A percentile compares a stretch with the other conserved stretches of the same genome.
Evolutionary conservation across 352 stramenopile species (phyloP).

Genomic region (Phytopythium vexans): DNA sequence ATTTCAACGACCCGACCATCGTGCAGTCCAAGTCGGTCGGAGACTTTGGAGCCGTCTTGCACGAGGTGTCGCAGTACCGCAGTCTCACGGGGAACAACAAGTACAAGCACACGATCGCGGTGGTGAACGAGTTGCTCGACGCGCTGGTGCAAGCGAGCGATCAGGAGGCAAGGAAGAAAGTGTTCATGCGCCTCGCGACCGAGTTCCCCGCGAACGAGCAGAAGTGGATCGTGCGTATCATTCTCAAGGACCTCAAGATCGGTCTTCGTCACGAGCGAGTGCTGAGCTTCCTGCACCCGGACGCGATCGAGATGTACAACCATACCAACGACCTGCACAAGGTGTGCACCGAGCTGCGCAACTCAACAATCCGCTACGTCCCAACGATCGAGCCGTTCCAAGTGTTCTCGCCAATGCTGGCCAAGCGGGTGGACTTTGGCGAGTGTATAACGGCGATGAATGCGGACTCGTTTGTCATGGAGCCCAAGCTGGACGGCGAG

Average conservation of each 20-base stretch:
- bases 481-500: conserved; percentile 84
- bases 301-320: conserved; percentile 86
- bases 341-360: conserved; percentile 67
- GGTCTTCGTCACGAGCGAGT: conserved; percentile 78
- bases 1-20: conserved; percentile 80
- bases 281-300: conserved; percentile 75
- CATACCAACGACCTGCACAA: conserved; percentile 83
- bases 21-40: conserved; percentile 78
- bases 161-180: conserved; percentile 34
- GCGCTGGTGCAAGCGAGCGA: conserved; percentile 37
- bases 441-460: conserved; percentile 75
- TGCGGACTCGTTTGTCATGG: conserved; percentile 71
- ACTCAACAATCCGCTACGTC: conserved; percentile 80
- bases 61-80: conserved; percentile 69
- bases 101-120: conserved; percentile 48
- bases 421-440: conserved; percentile 83
- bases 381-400: conserved; percentile 78
- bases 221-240: conserved; percentile 80
- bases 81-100: conserved; percentile 35
- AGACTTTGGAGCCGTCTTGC: conserved; percentile 77
- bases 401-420: conserved; percentile 85
- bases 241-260: conserved; percentile 88
- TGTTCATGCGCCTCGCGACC: conserved; percentile 76
- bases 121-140: conserved; percentile 66
- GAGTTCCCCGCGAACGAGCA: conserved; percentile 71